Evolutionary conservation across 768 basidiomycete genomes (phyloP).

Genomic region (Lentinula sp.): DNA sequence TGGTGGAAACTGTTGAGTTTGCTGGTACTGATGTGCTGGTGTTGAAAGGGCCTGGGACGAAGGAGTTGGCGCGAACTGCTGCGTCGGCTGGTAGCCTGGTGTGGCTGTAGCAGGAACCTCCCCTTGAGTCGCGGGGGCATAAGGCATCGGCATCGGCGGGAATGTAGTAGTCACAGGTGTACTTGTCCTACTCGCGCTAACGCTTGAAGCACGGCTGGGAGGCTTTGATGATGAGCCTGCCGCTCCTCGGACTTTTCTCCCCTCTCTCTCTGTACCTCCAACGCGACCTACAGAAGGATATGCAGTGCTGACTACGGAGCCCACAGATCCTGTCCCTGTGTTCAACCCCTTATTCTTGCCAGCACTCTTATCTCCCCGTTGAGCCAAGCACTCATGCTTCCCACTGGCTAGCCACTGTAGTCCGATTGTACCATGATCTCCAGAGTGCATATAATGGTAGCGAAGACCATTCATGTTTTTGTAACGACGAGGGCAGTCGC

Average conservation of each 20-base stretch:
- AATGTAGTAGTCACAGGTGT: conserved; percentile 1
- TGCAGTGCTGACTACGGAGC: not conserved
- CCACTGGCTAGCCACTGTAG: conserved; percentile 77
- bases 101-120: not conserved
- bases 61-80: not conserved
- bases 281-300: conserved; percentile 1
- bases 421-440: conserved; percentile 90
- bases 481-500: conserved; percentile 82
- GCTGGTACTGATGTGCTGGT: not conserved
- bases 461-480: conserved; percentile 98
- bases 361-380: not conserved
- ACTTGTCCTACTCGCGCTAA: not conserved
- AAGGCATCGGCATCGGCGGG: not conserved
- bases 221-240: conserved; percentile 2
- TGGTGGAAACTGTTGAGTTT: not conserved
- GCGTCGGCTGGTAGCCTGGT: not conserved
- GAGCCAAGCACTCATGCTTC: conserved; percentile 46
- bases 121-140: not conserved
- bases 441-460: conserved; percentile 96
- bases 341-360: not conserved
- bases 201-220: conserved; percentile 1
- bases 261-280: conserved; percentile 3
- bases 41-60: not conserved
- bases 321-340: not conserved
- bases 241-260: not conserved